Conservation (phyloP, 306 rosid species). For the Vigna unguiculata region DNA sequence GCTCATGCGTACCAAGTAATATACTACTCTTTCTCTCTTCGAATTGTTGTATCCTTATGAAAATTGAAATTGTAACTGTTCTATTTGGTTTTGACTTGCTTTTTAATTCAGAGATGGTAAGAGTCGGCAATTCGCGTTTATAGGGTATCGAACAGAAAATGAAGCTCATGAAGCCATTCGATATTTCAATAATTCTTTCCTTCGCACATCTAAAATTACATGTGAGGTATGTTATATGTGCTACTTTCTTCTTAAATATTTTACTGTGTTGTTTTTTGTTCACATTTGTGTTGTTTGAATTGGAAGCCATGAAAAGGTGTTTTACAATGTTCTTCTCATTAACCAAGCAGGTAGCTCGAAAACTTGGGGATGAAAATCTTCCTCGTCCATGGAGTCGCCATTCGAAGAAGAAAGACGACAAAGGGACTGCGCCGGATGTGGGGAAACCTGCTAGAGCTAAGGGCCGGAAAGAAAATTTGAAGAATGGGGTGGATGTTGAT, state of each 20-base stretch:
- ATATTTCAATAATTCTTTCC: constrained; percentile 68
- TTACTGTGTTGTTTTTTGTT: background rate
- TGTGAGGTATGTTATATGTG: constrained; percentile 71
- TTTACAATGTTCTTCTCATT: background rate
- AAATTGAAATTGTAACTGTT: background rate
- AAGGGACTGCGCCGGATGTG: constrained; percentile 45
- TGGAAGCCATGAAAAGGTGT: background rate
- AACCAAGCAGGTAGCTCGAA: constrained; percentile 64
- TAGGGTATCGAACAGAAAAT: constrained; percentile 71
- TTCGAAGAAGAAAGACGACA: constrained; percentile 56
- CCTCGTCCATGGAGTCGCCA: constrained; percentile 90
- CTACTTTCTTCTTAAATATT: background rate
- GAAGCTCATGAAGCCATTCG: constrained; percentile 78
- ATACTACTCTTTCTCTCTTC: background rate
- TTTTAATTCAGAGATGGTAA: constrained; percentile 67
- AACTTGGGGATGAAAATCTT: constrained; percentile 76
- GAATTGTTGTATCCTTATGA: background rate
- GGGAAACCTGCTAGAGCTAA: constrained; percentile 45
- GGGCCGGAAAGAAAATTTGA: constrained; percentile 41
- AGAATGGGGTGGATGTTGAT: constrained; percentile 45
- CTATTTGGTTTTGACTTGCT: constrained; percentile 24
- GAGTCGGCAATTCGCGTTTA: constrained; percentile 79
- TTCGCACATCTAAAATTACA: constrained; percentile 62
- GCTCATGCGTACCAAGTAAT: constrained; percentile 82
- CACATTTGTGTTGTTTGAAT: constrained; percentile 1